Conservation (phyloP, 345 rosid species). For the Bruguiera sexangula region DNA sequence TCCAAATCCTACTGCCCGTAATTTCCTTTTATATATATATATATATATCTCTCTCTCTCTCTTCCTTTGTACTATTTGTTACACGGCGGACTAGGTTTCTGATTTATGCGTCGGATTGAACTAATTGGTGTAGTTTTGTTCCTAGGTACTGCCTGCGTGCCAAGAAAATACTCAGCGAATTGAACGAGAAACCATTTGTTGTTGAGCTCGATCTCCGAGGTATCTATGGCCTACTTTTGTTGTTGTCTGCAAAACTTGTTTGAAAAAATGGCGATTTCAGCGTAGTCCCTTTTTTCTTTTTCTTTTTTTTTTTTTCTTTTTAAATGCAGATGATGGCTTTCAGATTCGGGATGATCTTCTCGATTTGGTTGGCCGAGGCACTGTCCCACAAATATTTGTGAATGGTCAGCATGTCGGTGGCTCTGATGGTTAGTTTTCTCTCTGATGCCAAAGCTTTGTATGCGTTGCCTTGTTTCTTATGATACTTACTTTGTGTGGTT, state of each 20-base stretch:
- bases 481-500: constrained; percentile 1
- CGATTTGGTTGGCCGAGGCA: constrained; percentile 23
- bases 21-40: neutral
- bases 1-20: constrained; percentile 39
- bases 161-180: constrained; percentile 49
- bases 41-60: neutral
- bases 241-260: neutral
- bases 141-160: constrained; percentile 54
- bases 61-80: neutral
- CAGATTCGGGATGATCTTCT: constrained; percentile 28
- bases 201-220: constrained; percentile 29
- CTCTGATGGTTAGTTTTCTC: constrained; percentile 26
- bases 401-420: constrained; percentile 34
- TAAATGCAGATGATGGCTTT: constrained; percentile 21
- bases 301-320: too few species aligned
- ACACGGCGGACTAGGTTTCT: neutral
- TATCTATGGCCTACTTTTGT: constrained; percentile 5
- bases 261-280: too few species aligned
- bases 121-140: constrained; percentile 1
- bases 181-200: constrained; percentile 24
- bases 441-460: neutral
- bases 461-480: neutral
- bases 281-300: neutral
- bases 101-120: neutral
- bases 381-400: constrained; percentile 33